Base-by-base conservation (phyloP, 2,329 filamentous ascomycete genomes). In the Colletotrichum paranaense region DNA sequence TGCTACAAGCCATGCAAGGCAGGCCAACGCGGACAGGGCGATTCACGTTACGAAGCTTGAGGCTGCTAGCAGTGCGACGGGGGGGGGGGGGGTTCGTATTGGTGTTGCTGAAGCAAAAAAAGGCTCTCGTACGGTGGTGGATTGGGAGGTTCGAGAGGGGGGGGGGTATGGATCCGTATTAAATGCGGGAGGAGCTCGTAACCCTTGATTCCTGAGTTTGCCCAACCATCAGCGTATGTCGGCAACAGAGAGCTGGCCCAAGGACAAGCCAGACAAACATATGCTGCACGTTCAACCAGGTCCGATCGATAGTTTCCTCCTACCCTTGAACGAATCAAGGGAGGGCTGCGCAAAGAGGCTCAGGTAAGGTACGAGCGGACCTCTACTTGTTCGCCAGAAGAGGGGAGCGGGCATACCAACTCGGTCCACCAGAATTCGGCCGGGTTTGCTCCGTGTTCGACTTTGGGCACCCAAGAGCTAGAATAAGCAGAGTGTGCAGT, bases 1-100 rank as follows among this genome's bases (percentile, higher is more conserved):
- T 81, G 77, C 75, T 68, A 70, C 71, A 38, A 70, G 60, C 67
- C 56, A 38, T 73, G 35, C 71, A 66, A 72, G 46, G 67, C 60
- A 70, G 60, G 49, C 55, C 60, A 58, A 56, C 60, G 42, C 59
- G 30, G 55, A 57, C 24, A 49, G 65, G 67, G 46, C 26, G 55
- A 62, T 73, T 73, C 56, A 73, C 67, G 56, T 28, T 56, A 63
- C 14, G 58, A 42, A 52, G 60, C 28, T 66, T 59, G 46, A 52
- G 35, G 28, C 57, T 49, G 67, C 53, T 22, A 16, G 46, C 49
- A 46, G 67, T 46, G 32, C 65, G 38, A 42, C 38, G 53, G 55
- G 30, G 30, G 14, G 19, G 49, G 53, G 55, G 30, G 30, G 14
- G 19, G 56, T 28, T 35, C 9, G 35, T 57, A 19, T 46, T 46